These are phyloP conservation scores for Monascus ruber DNA, from an alignment of 2,329 filamentous ascomycete genomes.

Conservation along the genomic window DNA sequence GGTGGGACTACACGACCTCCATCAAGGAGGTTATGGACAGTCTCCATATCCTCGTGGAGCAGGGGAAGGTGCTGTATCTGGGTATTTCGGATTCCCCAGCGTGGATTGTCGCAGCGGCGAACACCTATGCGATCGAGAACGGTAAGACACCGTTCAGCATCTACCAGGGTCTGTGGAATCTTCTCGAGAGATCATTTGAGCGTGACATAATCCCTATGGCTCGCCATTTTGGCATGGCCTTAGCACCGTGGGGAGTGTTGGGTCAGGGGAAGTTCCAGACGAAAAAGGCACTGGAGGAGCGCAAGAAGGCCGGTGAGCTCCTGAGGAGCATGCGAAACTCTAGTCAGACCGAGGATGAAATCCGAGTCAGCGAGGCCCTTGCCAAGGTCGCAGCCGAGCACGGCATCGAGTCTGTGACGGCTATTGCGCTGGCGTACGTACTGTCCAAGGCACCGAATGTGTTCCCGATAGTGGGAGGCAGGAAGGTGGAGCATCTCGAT, in stretches of 20 bases:
- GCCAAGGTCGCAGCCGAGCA: conserved; percentile 49
- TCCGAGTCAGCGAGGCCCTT: conserved; percentile 45
- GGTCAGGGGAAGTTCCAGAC: conserved; percentile 42
- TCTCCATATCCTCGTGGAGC: conserved; percentile 27
- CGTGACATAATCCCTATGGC: conserved; percentile 33
- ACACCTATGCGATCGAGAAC: conserved; percentile 27
- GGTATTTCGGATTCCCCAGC: conserved; percentile 31
- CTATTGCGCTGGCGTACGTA: conserved; percentile 60
- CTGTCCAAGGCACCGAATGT: conserved; percentile 61
- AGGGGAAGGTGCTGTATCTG: conserved; percentile 32
- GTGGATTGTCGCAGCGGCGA: conserved; percentile 30
- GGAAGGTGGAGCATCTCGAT: conserved; percentile 54
- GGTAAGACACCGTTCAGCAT: conserved; percentile 30
- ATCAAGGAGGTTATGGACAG: conserved; percentile 28
- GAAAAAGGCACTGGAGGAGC: conserved; percentile 37
- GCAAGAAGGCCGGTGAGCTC: conserved; percentile 32
- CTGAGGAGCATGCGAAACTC: conserved; percentile 18
- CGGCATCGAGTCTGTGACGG: conserved; percentile 45
- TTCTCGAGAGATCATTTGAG: conserved; percentile 29
- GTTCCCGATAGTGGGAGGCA: conserved; percentile 61
- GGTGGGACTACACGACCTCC: conserved; percentile 37
- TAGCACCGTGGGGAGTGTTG: conserved; percentile 50
- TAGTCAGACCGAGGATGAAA: conserved; percentile 38
- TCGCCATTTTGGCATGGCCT: conserved; percentile 31
- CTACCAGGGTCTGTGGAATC: conserved; percentile 31